Base-by-base conservation (phyloP, 1,284 basidiomycete species). In the Ustilago curta region DNA sequence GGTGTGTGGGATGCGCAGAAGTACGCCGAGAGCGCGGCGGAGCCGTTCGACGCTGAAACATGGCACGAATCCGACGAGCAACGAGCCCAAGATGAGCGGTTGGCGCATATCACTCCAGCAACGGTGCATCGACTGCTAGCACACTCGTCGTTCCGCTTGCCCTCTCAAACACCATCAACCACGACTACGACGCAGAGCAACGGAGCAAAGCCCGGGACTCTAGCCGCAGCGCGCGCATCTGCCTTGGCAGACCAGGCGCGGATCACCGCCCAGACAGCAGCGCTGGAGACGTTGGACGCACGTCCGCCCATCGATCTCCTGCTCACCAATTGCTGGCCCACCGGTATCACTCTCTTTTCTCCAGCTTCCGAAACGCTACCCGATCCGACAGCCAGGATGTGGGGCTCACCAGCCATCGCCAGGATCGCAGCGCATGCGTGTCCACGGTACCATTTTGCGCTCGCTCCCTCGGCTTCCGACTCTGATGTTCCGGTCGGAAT, bases 371-470 rank as follows among this genome's bases (percentile, higher is more conserved):
- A 70, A 7, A 57, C 52, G 0, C 47, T 77, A 16, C 80, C 79
- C 0, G 68, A 81, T 18, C 52, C 67, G 2, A 68, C 70, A 1
- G 65, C 78, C 9, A 49, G 72, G 3, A 63, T 58, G 29, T 83
- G 80, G 83, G 82, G 83, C n/a, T 68, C 65, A 2, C 74, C 76
- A 4, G 60, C 74, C 0, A 48, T 83, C 23, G 70, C 81, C 0
- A 57, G 70, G 11, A 49, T 84, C 9, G 70, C 68, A 18, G 44
- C 67, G 3, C 58, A 59, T 29, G 67, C 51, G 2, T 68, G 72
- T 18, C 78, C 83, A 0, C 70, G 83, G 0, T 84, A 84, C 70
- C 70, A 73, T 61, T 83, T 84, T 47, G 47, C 82, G 0, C 66
- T 76, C 35, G 78, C 75, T 4, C 82, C 80, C 1, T 53, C 60